A percentile compares a stretch with the other conserved stretches of the same genome.
Conservation (phyloP, 2,329 filamentous ascomycete genomes). For the Aspergillus neotritici region DNA sequence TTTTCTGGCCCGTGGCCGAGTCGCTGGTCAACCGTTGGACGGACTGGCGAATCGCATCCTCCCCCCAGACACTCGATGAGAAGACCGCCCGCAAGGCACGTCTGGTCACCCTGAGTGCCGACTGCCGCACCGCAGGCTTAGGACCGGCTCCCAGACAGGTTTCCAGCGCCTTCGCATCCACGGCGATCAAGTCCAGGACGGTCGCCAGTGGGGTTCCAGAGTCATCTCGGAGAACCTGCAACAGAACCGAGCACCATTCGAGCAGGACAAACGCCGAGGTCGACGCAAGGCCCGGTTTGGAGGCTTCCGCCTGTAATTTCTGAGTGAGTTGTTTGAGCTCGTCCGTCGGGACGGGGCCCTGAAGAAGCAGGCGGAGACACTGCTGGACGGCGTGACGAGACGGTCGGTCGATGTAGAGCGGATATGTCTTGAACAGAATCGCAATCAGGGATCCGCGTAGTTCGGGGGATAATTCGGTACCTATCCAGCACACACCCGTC, state of each 20-base stretch:
- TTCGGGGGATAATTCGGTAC: conserved; percentile 28
- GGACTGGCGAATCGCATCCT: conserved; percentile 57
- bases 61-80: conserved; percentile 51
- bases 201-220: conserved; percentile 59
- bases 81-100: conserved; percentile 73
- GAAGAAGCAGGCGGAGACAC: conserved; percentile 67
- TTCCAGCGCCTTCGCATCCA: conserved; percentile 69
- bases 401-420: conserved; percentile 76
- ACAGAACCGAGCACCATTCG: conserved; percentile 79
- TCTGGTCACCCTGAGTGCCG: conserved; percentile 70
- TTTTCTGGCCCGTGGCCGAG: conserved; percentile 56
- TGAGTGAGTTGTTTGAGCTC: conserved; percentile 55
- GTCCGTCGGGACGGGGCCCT: conserved; percentile 49
- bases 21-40: conserved; percentile 67
- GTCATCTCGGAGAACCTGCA: conserved; percentile 63
- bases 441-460: conserved; percentile 51
- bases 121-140: conserved; percentile 61
- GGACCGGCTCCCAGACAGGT: conserved; percentile 64
- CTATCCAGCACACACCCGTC: conserved; percentile 15
- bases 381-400: conserved; percentile 78
- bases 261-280: conserved; percentile 80
- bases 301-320: conserved; percentile 64
- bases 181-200: conserved; percentile 57
- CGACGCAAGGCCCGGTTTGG: conserved; percentile 70
- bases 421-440: conserved; percentile 79